A percentile compares a stretch with the other conserved stretches of the same genome.
Evolutionary conservation across 306 rosid species (phyloP).

Genomic region (Cicer bijugum): DNA sequence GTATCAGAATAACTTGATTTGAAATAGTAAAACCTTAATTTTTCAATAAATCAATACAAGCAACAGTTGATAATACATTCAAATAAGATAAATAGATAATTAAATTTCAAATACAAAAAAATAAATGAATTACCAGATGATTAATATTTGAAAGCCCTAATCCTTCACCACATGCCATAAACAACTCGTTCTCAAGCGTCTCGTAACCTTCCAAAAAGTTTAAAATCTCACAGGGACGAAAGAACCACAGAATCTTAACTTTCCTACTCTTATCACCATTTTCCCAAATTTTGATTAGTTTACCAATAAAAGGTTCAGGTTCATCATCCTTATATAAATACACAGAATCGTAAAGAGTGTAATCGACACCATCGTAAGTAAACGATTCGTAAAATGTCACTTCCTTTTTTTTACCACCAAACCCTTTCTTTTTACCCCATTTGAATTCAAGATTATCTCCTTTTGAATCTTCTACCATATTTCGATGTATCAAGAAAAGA

Average conservation of each 20-base stretch:
- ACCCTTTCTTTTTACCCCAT: conserved; percentile 64
- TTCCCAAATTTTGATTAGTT: conserved; percentile 77
- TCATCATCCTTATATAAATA: conserved; percentile 71
- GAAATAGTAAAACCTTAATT: neutral
- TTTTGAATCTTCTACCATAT: conserved; percentile 52
- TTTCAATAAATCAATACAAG: neutral
- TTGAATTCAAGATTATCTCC: conserved; percentile 55
- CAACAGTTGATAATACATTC: conserved; percentile 7
- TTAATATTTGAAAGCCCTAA: conserved; percentile 72
- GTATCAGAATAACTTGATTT: neutral
- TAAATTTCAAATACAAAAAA: neutral
- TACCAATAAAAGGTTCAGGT: conserved; percentile 72
- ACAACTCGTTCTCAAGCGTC: conserved; percentile 59
- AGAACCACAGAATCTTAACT: conserved; percentile 84
- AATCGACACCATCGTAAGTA: conserved; percentile 67
- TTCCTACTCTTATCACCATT: conserved; percentile 57
- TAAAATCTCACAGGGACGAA: conserved; percentile 73
- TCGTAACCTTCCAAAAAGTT: conserved; percentile 56
- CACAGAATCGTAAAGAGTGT: conserved; percentile 68
- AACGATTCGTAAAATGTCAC: conserved; percentile 70
- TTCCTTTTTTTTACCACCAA: conserved; percentile 61
- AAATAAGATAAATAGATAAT: neutral
- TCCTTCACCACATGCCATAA: conserved; percentile 85
- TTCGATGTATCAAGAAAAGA: conserved; percentile 29
- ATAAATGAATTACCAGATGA: conserved; percentile 67